Base-by-base conservation (phyloP, 768 basidiomycete genomes). In the Xerocomellus chrysenteron region DNA sequence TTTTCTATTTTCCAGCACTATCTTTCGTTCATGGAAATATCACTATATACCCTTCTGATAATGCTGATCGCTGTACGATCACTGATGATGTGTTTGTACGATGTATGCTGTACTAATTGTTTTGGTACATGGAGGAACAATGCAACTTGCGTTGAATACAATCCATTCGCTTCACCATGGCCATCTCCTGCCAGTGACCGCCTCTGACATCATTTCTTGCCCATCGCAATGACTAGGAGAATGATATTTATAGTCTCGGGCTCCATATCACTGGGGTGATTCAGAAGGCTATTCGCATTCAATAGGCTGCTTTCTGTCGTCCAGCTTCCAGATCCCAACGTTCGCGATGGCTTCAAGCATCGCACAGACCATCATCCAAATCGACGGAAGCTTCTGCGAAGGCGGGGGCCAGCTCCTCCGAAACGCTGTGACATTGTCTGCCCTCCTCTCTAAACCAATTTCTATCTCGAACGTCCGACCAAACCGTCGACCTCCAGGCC, bases 381-480 rank as follows among this genome's bases (percentile, higher is more conserved):
- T 80, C 21, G 79, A 80, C 52, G 80, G 80, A 35, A 73, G 77
- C 55, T 72, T 73, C 46, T 70, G 79, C 28, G 80, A 80, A 63
- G 80, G 80, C 21, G 88, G 90, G 2, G 89, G 90, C 0, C 89
- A 91, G 63, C 80, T 91, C 39, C 72, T 92, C 28, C 82, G 90
- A 47, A 90, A 88, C 61, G 74, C 85, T 0, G 76, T 88, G 35
- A 76, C 87, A 2, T 73, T 90, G 36, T 82, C 90, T n/a, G 80
- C 83, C 10, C 73, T 91, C 17, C 75, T 90, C 16, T 72, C 72
- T n/a, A 84, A 78, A 54, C 82, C 85, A 2, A 74, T 90, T 28
- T 72, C 74, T 5, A 82, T 91, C 46, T 67, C 79, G 35, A 84
- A 86, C 16, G 82, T 92, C 30, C 82, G 90, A 32, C 72, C 72